Conservation (phyloP, 2,329 filamentous ascomycete species). For the Hirsutella rhossiliensis region DNA sequence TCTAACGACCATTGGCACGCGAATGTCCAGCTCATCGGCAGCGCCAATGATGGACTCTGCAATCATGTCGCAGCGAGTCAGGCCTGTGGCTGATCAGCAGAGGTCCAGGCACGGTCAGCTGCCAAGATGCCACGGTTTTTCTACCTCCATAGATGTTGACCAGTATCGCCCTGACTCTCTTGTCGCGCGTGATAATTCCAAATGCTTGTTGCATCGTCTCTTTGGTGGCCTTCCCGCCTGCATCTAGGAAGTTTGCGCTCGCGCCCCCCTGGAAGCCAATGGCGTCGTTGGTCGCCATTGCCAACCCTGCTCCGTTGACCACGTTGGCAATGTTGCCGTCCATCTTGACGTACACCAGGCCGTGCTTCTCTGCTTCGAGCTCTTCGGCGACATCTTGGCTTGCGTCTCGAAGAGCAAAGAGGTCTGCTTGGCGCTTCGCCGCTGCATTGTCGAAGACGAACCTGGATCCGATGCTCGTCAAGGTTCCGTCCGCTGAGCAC, state of each 20-base stretch:
- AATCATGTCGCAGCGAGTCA: conserved; percentile 38
- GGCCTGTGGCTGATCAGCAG: conserved; percentile 17
- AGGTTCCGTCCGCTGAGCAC: conserved; percentile 12
- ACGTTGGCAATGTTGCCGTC: conserved; percentile 61
- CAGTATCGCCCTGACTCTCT: conserved; percentile 54
- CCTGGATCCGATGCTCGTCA: conserved; percentile 23
- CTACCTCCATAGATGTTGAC: conserved; percentile 43
- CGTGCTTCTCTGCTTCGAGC: conserved; percentile 36
- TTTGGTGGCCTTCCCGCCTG: conserved; percentile 75
- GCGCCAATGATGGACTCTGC: conserved; percentile 34
- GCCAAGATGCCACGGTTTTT: not conserved
- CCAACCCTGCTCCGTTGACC: conserved; percentile 80
- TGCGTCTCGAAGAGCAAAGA: conserved; percentile 25
- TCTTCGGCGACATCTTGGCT: conserved; percentile 20
- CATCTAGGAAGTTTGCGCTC: conserved; percentile 79
- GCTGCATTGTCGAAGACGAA: conserved; percentile 38
- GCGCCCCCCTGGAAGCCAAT: conserved; percentile 54
- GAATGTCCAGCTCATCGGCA: conserved; percentile 22
- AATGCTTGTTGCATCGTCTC: conserved; percentile 72
- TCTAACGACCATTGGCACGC: conserved; percentile 31
- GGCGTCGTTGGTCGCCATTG: conserved; percentile 84
- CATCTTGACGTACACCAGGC: conserved; percentile 67
- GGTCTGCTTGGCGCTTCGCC: conserved; percentile 22
- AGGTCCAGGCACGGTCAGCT: too few relatives aligned
- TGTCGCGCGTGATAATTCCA: conserved; percentile 58